These are phyloP conservation scores for Diutina rugosa DNA, from an alignment of 1,139 yeast genomes.

Conservation along the genomic window DNA sequence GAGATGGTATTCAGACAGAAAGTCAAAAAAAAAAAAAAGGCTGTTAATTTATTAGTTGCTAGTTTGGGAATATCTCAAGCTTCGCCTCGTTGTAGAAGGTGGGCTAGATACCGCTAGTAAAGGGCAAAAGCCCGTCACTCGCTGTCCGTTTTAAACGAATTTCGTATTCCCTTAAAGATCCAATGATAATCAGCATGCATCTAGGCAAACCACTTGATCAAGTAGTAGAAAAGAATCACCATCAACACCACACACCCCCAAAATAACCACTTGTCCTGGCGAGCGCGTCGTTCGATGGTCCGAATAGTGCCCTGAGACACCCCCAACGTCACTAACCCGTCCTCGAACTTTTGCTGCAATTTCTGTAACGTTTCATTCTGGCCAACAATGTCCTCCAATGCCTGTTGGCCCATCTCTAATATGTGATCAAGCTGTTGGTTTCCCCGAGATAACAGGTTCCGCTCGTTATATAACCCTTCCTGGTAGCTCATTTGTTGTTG, in stretches of 20 bases:
- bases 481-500: conserved; percentile 28
- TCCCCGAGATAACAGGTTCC: conserved; percentile 52
- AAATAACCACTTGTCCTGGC: conserved; percentile 79
- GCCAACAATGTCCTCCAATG: conserved; percentile 76
- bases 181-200: too few species aligned
- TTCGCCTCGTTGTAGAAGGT: not conserved
- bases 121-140: not conserved
- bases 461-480: conserved; percentile 62
- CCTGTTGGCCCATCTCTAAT: conserved; percentile 76
- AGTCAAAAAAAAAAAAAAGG: too few species aligned
- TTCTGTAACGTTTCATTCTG: conserved; percentile 63
- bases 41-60: too few species aligned
- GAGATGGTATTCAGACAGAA: not conserved
- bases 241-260: conserved; percentile 60
- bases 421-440: conserved; percentile 80
- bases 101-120: not conserved
- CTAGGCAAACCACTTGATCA: conserved; percentile 42
- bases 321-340: conserved; percentile 70
- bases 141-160: too few species aligned
- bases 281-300: conserved; percentile 72
- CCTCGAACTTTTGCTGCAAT: conserved; percentile 53
- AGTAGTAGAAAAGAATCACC: conserved; percentile 57
- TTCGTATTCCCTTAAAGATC: too few species aligned
- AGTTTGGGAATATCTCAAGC: not conserved
- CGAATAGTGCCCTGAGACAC: conserved; percentile 79